These are phyloP conservation scores for Blastobotrys muscicola DNA, from an alignment of 805 yeast species.

Conservation along the genomic window DNA sequence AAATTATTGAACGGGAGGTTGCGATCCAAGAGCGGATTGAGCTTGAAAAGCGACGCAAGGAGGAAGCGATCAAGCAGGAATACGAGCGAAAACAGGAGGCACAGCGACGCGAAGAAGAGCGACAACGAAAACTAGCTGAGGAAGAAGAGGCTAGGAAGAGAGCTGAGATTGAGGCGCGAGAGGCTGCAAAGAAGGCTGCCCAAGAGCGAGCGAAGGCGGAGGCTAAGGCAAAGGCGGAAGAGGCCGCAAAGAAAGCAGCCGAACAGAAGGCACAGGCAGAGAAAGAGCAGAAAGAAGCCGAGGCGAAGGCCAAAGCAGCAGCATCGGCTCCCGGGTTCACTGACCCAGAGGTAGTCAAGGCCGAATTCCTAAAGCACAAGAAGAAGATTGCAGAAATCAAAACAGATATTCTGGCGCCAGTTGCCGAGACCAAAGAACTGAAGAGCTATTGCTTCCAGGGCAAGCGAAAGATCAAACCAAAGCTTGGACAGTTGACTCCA, in stretches of 20 bases:
- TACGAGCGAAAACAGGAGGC: constrained; percentile 12
- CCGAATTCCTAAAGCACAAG: constrained; percentile 25
- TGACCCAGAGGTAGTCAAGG: constrained; percentile 21
- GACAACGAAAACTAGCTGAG: constrained; percentile 8
- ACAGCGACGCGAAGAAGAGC: constrained; percentile 7
- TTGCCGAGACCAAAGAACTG: constrained; percentile 42
- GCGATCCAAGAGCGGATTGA: not conserved
- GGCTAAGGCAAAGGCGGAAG: constrained; percentile 21
- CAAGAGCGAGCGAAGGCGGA: constrained; percentile 21
- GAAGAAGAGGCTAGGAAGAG: constrained; percentile 11
- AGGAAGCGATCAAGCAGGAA: constrained; percentile 14
- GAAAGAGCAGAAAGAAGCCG: constrained; percentile 14
- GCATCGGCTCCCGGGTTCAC: constrained; percentile 8
- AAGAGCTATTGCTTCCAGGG: constrained; percentile 49
- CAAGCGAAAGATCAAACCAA: constrained; percentile 74
- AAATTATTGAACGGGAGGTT: no score
- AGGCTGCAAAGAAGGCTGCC: constrained; percentile 13
- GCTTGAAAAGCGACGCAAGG: constrained; percentile 1
- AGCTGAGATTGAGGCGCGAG: constrained; percentile 9
- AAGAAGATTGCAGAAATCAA: constrained; percentile 42
- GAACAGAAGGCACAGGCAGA: constrained; percentile 9
- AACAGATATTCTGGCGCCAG: constrained; percentile 43
- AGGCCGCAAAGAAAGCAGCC: constrained; percentile 17
- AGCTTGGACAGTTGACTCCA: constrained; percentile 84
- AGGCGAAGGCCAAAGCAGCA: constrained; percentile 8